Conservation (phyloP, 768 basidiomycete genomes). For the Coprinopsis strossmayeri region DNA sequence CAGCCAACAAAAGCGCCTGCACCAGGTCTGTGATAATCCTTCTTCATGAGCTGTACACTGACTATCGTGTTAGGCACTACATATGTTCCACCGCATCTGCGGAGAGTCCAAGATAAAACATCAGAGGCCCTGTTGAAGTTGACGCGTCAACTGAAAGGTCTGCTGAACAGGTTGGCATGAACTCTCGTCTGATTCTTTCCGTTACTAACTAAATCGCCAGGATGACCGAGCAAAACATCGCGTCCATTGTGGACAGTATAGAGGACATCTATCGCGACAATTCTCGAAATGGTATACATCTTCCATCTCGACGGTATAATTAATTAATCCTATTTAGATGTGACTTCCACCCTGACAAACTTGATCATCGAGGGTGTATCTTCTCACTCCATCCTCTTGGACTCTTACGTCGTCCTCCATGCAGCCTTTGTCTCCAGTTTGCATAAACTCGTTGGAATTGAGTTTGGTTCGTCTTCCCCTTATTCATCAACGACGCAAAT, state of each 20-base stretch:
- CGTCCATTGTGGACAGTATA: conserved; percentile 61
- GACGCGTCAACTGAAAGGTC: conserved; percentile 72
- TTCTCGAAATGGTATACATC: conserved; percentile 60
- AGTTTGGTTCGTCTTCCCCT: conserved; percentile 61
- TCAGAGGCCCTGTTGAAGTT: conserved; percentile 48
- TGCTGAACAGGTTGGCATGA: conserved; percentile 68
- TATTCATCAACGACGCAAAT: conserved; percentile 1
- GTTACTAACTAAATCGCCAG: conserved; percentile 29
- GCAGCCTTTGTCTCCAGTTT: conserved; percentile 80
- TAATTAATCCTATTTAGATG: conserved; percentile 43
- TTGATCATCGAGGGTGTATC: conserved; percentile 78
- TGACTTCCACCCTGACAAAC: conserved; percentile 70
- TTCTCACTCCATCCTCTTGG: conserved; percentile 72
- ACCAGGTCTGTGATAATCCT: too few relatives aligned
- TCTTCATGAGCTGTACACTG: too few relatives aligned
- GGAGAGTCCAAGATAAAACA: conserved; percentile 31
- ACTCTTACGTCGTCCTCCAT: conserved; percentile 85
- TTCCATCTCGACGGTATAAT: not conserved
- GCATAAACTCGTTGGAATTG: conserved; percentile 76
- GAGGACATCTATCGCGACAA: conserved; percentile 75
- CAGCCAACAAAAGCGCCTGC: not conserved
- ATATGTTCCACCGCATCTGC: conserved; percentile 82
- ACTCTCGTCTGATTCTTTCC: not conserved
- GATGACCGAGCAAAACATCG: conserved; percentile 87
- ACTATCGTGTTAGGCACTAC: conserved; percentile 26